Conservation (phyloP, 2,329 filamentous ascomycete genomes). For the Sclerotiophoma versabilis region DNA sequence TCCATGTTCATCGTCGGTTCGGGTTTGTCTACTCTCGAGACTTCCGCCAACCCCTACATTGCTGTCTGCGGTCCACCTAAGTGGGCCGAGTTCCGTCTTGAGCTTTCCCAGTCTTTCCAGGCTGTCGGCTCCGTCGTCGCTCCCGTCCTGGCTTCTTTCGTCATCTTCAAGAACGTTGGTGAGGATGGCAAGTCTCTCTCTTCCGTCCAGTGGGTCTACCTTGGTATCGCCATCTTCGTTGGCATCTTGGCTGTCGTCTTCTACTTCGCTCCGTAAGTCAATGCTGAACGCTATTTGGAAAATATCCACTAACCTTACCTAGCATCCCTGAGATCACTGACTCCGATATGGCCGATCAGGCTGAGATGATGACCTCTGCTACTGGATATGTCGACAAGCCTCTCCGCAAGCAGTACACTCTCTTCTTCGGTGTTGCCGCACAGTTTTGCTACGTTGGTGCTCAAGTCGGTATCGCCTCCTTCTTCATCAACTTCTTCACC, state of each 20-base stretch:
- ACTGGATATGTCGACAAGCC: constrained; percentile 66
- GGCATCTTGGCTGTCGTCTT: constrained; percentile 71
- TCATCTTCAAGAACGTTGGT: constrained; percentile 72
- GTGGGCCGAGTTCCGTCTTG: constrained; percentile 78
- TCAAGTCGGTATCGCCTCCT: constrained; percentile 63
- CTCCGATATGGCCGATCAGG: constrained; percentile 64
- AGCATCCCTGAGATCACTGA: constrained; percentile 72
- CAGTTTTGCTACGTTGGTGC: constrained; percentile 64
- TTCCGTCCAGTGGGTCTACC: constrained; percentile 80
- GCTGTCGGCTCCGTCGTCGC: constrained; percentile 77
- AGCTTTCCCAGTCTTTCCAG: constrained; percentile 79
- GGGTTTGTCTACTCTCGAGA: constrained; percentile 76
- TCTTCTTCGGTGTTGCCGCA: constrained; percentile 45
- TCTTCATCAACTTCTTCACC: constrained; percentile 51
- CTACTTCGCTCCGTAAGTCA: constrained; percentile 62
- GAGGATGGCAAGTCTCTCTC: constrained; percentile 63
- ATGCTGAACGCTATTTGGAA: too few species aligned
- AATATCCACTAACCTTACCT: neutral
- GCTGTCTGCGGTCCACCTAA: constrained; percentile 76
- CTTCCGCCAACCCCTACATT: constrained; percentile 79
- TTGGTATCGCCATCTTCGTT: constrained; percentile 79
- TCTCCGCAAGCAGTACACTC: constrained; percentile 66
- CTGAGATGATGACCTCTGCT: constrained; percentile 47
- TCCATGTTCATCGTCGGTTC: constrained; percentile 76
- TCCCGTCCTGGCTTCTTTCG: constrained; percentile 74